These are phyloP conservation scores for Talaromyces funiculosus DNA, from an alignment of 2,329 filamentous ascomycete genomes.

Conservation along the genomic window DNA sequence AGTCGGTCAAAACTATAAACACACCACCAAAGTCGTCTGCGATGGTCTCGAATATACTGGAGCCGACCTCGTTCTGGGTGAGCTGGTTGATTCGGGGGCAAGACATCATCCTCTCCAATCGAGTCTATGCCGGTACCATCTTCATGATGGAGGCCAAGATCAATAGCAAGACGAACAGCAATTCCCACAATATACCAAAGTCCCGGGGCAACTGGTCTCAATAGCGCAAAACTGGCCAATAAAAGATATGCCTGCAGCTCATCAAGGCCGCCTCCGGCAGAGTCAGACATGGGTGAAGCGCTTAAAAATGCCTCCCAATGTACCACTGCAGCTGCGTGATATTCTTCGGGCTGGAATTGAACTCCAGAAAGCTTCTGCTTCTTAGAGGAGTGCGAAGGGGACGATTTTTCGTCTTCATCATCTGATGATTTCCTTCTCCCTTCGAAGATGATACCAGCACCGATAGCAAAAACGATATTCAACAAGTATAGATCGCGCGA, in stretches of 20 bases:
- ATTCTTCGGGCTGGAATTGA: slow-evolving; percentile 82
- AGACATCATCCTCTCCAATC: slow-evolving; percentile 32
- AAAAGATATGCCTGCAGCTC: slow-evolving; percentile 90
- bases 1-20: slow-evolving; percentile 93
- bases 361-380: slow-evolving; percentile 52
- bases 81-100: slow-evolving; percentile 19
- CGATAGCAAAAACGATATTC: slow-evolving; percentile 96
- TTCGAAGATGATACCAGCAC: slow-evolving; percentile 82
- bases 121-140: slow-evolving; percentile 66
- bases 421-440: slow-evolving; percentile 30
- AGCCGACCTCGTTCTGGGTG: slow-evolving; percentile 60
- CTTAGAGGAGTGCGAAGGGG: slow-evolving; percentile 33
- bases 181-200: slow-evolving; percentile 97
- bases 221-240: slow-evolving; percentile 81
- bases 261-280: slow-evolving; percentile 82
- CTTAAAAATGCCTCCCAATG: slow-evolving; percentile 80
- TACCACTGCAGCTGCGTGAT: slow-evolving; percentile 89
- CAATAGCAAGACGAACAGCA: slow-evolving; percentile 81
- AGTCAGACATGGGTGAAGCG: slow-evolving; percentile 57
- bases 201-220: slow-evolving; percentile 86
- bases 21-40: slow-evolving; percentile 91
- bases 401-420: slow-evolving; percentile 18
- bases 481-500: slow-evolving; percentile 85
- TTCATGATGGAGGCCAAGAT: slow-evolving; percentile 88
- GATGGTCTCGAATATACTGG: slow-evolving; percentile 80